A percentile compares a stretch with the other conserved stretches of the same genome.
Evolutionary conservation across 495 filamentous ascomycete genomes (phyloP).

Genomic region (Sordaria brevicollis): DNA sequence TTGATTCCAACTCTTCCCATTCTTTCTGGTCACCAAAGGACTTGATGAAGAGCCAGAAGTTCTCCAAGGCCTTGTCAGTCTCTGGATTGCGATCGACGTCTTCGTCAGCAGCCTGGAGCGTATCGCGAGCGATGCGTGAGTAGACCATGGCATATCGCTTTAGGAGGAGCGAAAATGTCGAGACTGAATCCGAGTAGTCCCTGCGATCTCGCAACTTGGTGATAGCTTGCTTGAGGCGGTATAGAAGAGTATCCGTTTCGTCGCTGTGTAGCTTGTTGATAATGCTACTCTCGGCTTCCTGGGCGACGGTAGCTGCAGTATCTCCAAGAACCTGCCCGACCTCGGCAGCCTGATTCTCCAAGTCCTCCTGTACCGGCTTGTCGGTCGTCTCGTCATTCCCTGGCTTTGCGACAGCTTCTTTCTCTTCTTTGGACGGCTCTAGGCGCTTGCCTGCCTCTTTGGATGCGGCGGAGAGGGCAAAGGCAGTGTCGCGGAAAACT

Average conservation of each 20-base stretch:
- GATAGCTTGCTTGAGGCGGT: conserved; percentile 69
- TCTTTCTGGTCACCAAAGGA: conserved; percentile 64
- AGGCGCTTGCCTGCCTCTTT: conserved; percentile 61
- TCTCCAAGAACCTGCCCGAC: conserved; percentile 52
- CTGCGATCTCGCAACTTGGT: conserved; percentile 59
- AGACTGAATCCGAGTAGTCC: conserved; percentile 80
- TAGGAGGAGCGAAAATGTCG: conserved; percentile 63
- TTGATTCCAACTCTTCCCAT: conserved; percentile 64
- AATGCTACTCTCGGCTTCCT: conserved; percentile 54
- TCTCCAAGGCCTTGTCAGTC: conserved; percentile 61
- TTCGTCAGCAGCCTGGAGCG: conserved; percentile 51
- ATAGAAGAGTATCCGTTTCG: conserved; percentile 61
- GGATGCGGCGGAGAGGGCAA: conserved; percentile 61
- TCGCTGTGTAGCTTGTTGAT: conserved; percentile 57
- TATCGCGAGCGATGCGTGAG: conserved; percentile 55
- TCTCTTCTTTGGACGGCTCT: conserved; percentile 54
- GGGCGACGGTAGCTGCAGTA: conserved; percentile 54
- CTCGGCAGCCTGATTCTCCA: conserved; percentile 52
- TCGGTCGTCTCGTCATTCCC: conserved; percentile 39
- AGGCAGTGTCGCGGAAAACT: conserved; percentile 79
- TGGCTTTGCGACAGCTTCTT: conserved; percentile 45
- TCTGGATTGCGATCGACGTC: conserved; percentile 64
- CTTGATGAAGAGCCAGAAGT: conserved; percentile 67
- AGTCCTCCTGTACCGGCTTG: conserved; percentile 46
- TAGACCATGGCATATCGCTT: conserved; percentile 71